Evolutionary conservation across 1,284 basidiomycete species (phyloP).

Genomic region (Ceratobasidium sp.): DNA sequence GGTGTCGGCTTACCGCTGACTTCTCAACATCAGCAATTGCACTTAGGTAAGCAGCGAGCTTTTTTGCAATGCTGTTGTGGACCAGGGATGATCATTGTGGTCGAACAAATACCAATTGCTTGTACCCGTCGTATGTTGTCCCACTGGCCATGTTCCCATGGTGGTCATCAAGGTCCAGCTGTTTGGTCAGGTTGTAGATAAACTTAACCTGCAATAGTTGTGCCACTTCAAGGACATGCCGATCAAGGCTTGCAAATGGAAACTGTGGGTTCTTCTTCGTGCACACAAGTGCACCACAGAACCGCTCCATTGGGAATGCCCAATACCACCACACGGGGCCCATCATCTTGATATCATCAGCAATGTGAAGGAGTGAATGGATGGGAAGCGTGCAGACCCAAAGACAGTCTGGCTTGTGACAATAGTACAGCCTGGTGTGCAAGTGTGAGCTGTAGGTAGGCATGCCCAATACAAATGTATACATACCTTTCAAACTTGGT

Average conservation of each 20-base stretch:
- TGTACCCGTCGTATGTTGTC: not conserved
- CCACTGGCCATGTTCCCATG: not conserved
- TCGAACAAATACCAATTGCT: not conserved
- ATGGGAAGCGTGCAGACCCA: slow-evolving; percentile 48
- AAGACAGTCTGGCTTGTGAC: not conserved
- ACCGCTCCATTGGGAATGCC: slow-evolving; percentile 54
- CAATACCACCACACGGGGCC: slow-evolving; percentile 53
- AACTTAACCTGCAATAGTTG: slow-evolving; percentile 17
- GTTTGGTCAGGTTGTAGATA: not conserved
- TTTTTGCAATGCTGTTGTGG: not conserved
- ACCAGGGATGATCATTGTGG: not conserved
- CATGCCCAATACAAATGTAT: not conserved
- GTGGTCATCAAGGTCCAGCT: not conserved
- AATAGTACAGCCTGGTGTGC: slow-evolving; percentile 30
- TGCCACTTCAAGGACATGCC: slow-evolving; percentile 1
- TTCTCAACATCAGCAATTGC: not conserved
- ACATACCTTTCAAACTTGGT: slow-evolving; percentile 36
- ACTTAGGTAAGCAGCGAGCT: not conserved
- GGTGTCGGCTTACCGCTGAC: not conserved
- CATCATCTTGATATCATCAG: slow-evolving; percentile 46
- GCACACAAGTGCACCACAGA: slow-evolving; percentile 45
- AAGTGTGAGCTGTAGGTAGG: not conserved
- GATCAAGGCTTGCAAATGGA: slow-evolving; percentile 13
- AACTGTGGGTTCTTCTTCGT: slow-evolving; percentile 6
- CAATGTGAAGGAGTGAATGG: slow-evolving; percentile 52